Evolutionary conservation across 148 eudicot genomes (phyloP), one percentile per base, ranked within the genome.

Genomic region (Dianthus caryophyllus): DNA sequence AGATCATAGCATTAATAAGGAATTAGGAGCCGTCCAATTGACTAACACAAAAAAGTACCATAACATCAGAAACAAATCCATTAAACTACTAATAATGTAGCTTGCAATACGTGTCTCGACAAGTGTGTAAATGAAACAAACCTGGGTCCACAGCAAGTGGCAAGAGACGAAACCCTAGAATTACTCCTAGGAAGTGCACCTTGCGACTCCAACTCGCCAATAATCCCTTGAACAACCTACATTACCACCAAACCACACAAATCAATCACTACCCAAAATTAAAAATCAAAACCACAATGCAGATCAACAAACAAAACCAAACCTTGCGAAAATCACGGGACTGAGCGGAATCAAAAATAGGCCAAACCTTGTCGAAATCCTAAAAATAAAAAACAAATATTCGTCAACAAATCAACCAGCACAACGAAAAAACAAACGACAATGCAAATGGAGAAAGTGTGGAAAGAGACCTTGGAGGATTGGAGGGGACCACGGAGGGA

Each of bases 301-400:
- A 33, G 15, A 47, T 0, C n/a, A 0, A 53, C 10, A 33, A 58
- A 58, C 49, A n/a, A 33, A 30, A 58, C 58, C 49, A n/a, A n/a
- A 94, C 97, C 99, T 94, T 94, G 16, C 99, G 84, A 57, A 94
- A 94, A 78, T 94, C 99, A 5, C 99, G 86, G 41, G 99, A 94
- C 79, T 94, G 99, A 2, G 99, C 91, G 1, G 99, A 86, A 84
- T 90, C 97, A 39, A 94, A 94, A 81, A 94, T 94, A 62, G 99
- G 99, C 99, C 99, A 90, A 39, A 94, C 99, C 73, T 86, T 90
- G 73, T 94, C 99, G 39, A 94, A 94, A 71, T 94, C 97, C 99
- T 93, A 79, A 5, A 38, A 71, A 70, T 83, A 54, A 75, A 50
- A 18, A 51, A 1, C 18, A 24, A 72, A 26, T 76, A 65, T 10